Evolutionary conservation across 345 rosid species (phyloP).

Genomic region (Boechera divaricarpa): DNA sequence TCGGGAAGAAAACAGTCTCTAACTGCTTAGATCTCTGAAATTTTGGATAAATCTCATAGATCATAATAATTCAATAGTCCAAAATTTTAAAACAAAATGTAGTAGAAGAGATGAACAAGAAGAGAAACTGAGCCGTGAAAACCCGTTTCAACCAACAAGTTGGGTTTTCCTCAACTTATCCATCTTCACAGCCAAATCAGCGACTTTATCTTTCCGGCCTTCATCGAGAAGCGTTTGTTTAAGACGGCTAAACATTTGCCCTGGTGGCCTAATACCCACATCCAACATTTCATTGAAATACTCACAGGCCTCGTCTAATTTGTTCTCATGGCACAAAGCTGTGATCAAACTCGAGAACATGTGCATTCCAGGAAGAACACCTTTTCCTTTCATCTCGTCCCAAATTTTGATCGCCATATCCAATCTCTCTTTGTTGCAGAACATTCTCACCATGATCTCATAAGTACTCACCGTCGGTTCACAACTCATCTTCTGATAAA

Average conservation of each 20-base stretch:
- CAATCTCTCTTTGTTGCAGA: conserved; percentile 64
- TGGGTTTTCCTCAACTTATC: conserved; percentile 71
- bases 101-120: conserved; percentile 13
- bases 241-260: conserved; percentile 70
- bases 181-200: conserved; percentile 56
- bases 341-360: conserved; percentile 75
- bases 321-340: conserved; percentile 62
- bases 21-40: neutral
- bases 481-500: conserved; percentile 68
- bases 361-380: conserved; percentile 87
- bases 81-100: conserved; percentile 4
- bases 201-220: conserved; percentile 61
- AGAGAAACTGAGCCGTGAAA: neutral
- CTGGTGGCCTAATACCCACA: conserved; percentile 83
- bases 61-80: conserved; percentile 9
- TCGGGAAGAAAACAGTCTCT: neutral
- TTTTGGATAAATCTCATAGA: conserved; percentile 18
- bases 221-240: conserved; percentile 69
- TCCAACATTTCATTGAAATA: conserved; percentile 87
- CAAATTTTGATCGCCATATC: conserved; percentile 72
- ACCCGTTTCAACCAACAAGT: conserved; percentile 44
- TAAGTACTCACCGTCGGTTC: conserved; percentile 76
- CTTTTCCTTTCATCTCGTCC: conserved; percentile 78
- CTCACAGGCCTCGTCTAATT: conserved; percentile 77
- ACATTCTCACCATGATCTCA: conserved; percentile 85